Conservation (phyloP, 805 yeast species). For the Pichia deserticola region DNA sequence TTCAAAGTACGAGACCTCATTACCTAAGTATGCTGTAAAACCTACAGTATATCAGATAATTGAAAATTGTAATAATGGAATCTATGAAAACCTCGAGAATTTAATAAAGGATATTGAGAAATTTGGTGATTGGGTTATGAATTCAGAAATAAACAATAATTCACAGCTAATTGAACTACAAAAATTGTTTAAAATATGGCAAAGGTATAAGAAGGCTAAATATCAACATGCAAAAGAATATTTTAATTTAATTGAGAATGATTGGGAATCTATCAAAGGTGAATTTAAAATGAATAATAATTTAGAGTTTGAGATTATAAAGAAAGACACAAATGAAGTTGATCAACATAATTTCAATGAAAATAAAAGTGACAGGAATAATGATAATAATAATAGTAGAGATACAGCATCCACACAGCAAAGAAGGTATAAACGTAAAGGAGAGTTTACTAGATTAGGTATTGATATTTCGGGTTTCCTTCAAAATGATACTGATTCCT, state of each 20-base stretch:
- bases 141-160: background rate
- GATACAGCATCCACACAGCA: background rate
- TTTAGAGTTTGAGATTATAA: background rate
- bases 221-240: slow-evolving; percentile 4
- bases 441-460: slow-evolving; percentile 1
- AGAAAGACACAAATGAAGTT: background rate
- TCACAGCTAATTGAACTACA: background rate
- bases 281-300: background rate
- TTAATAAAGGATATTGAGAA: slow-evolving; percentile 27
- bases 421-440: background rate
- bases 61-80: slow-evolving; percentile 19
- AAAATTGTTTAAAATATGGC: slow-evolving; percentile 6
- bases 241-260: background rate
- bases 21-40: slow-evolving; percentile 10
- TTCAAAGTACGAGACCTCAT: background rate
- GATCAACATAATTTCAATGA: background rate
- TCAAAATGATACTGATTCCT: background rate
- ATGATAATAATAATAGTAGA: background rate
- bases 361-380: background rate
- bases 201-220: slow-evolving; percentile 7
- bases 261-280: background rate
- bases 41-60: slow-evolving; percentile 22
- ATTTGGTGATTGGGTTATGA: slow-evolving; percentile 18
- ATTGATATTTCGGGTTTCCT: slow-evolving; percentile 2
- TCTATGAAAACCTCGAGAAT: slow-evolving; percentile 23